phyloP scores from a whole-genome alignment of 176 grass and related monocot species.

The Aegilops sharonensis region DNA sequence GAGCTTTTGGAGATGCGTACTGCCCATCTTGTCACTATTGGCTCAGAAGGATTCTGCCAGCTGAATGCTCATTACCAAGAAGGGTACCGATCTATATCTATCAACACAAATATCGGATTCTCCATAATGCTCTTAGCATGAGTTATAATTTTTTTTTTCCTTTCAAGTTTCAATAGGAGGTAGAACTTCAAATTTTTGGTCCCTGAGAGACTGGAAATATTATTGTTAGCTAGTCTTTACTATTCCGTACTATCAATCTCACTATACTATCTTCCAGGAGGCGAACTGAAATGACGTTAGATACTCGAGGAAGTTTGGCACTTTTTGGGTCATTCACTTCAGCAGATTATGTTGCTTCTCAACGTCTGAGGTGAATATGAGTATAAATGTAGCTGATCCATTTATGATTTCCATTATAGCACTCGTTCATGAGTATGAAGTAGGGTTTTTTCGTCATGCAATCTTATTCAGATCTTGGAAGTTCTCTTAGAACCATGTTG shows the following conservation, averaged over 20 bases:
- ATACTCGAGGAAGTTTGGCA: conserved; percentile 87
- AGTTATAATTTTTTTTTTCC: background rate
- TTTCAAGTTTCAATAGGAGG: background rate
- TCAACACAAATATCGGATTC: conserved; percentile 13
- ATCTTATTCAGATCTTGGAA: background rate
- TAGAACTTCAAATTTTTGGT: conserved; percentile 3
- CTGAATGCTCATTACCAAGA: conserved; percentile 75
- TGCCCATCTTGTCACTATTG: conserved; percentile 92
- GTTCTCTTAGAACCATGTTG: background rate
- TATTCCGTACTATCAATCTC: conserved; percentile 9
- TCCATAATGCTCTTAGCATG: background rate
- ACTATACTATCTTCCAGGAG: conserved; percentile 40
- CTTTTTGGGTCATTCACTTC: conserved; percentile 83
- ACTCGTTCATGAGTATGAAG: background rate
- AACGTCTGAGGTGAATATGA: conserved; percentile 71
- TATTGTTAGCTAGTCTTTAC: background rate
- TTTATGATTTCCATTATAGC: background rate
- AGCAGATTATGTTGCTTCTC: conserved; percentile 87
- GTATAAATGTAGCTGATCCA: no score
- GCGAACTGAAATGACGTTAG: conserved; percentile 63
- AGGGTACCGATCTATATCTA: conserved; percentile 41
- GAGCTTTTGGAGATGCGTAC: conserved; percentile 94
- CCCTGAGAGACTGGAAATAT: background rate
- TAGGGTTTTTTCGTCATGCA: background rate
- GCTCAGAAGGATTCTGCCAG: conserved; percentile 71